phyloP scores from a whole-genome alignment of 2,329 filamentous ascomycete species.

The Apiospora koreana region DNA sequence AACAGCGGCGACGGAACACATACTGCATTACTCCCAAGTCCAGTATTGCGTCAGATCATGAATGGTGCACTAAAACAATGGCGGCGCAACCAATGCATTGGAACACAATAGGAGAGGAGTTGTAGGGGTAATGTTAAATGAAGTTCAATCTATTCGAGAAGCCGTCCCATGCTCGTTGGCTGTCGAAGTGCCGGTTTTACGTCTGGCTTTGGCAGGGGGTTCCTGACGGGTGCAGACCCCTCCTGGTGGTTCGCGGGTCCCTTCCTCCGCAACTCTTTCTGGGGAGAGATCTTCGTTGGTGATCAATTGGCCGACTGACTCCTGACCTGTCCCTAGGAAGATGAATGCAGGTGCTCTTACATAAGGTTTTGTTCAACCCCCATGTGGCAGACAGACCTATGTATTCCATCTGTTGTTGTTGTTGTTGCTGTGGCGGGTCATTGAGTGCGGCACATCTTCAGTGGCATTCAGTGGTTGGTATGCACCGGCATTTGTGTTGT shows the following conservation, averaged over 20 bases:
- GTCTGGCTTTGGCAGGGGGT: neutral
- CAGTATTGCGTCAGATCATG: neutral
- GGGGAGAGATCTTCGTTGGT: neutral
- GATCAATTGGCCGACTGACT: neutral
- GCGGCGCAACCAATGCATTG: neutral
- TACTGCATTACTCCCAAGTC: neutral
- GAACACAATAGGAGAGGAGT: neutral
- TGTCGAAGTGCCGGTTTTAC: neutral
- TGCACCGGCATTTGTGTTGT: neutral
- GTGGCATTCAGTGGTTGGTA: neutral
- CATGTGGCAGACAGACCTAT: neutral
- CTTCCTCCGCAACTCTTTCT: constrained; percentile 5
- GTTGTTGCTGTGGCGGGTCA: neutral
- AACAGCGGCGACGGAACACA: too few species aligned
- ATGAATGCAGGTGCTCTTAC: neutral
- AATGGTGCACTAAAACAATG: neutral
- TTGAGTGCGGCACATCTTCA: neutral
- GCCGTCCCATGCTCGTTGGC: neutral
- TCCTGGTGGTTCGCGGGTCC: neutral
- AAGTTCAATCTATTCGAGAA: constrained; percentile 7
- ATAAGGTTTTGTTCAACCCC: neutral
- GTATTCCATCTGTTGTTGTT: too few species aligned
- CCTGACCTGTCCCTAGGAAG: too few species aligned
- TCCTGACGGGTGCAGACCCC: neutral
- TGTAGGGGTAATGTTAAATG: neutral